Conservation (phyloP, 2,329 filamentous ascomycete species). For the Helminthosporium solani region DNA sequence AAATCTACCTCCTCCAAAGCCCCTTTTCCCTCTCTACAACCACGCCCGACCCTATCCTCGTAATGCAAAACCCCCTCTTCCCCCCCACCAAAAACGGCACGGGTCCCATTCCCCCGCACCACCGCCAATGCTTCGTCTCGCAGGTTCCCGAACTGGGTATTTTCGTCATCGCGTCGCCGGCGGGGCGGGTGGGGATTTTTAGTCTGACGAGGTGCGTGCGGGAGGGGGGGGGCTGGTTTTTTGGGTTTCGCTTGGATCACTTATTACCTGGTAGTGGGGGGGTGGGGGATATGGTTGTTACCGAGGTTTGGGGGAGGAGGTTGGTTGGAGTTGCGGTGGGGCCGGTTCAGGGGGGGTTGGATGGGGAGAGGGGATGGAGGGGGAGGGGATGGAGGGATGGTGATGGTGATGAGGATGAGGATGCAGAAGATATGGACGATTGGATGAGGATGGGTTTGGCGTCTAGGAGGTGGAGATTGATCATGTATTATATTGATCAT, state of each 20-base stretch:
- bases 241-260: conserved; percentile 56
- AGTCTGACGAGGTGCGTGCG: conserved; percentile 54
- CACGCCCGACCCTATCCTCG: conserved; percentile 25
- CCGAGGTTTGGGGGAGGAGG: conserved; percentile 31
- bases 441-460: too few relatives aligned
- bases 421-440: too few relatives aligned
- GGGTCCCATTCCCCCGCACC: neutral
- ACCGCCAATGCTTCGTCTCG: conserved; percentile 59
- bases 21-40: conserved; percentile 9
- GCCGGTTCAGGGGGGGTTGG: conserved; percentile 56
- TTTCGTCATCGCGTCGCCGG: conserved; percentile 66
- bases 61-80: conserved; percentile 39
- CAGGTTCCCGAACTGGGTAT: conserved; percentile 70
- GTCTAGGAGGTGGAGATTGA: conserved; percentile 64
- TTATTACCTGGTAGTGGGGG: conserved; percentile 52
- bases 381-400: neutral
- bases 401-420: neutral
- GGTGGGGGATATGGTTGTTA: conserved; percentile 3
- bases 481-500: conserved; percentile 72
- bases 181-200: conserved; percentile 64
- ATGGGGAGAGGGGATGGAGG: conserved; percentile 10
- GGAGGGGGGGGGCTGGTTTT: conserved; percentile 29
- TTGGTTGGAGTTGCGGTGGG: conserved; percentile 69
- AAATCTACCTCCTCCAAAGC: conserved; percentile 47
- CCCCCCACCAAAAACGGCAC: conserved; percentile 1